Conservation (phyloP, 306 rosid genomes). For the Vicia sativa region DNA sequence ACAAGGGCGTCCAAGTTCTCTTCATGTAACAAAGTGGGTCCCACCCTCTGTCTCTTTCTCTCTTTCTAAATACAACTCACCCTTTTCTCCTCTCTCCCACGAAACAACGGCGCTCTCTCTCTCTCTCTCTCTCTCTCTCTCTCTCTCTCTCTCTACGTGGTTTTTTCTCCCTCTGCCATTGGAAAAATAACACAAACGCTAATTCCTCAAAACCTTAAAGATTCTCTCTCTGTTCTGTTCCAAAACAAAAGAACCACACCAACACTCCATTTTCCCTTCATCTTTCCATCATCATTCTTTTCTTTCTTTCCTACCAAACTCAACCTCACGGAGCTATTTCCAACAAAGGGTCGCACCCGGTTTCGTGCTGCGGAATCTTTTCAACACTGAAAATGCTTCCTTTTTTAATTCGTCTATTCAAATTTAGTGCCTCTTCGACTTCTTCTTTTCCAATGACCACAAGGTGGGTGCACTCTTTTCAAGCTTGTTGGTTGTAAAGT, state of each 20-base stretch:
- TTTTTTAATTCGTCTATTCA: constrained; percentile 30
- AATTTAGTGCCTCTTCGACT: constrained; percentile 36
- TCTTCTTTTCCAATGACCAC: constrained; percentile 42
- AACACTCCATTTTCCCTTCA: constrained; percentile 14
- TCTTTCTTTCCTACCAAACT: constrained; percentile 1
- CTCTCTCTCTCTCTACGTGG: constrained; percentile 33
- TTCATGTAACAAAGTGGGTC: constrained; percentile 79
- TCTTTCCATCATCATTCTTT: background rate
- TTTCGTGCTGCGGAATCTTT: constrained; percentile 37
- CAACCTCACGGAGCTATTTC: constrained; percentile 1
- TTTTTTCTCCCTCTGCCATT: background rate
- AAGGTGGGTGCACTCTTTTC: constrained; percentile 36
- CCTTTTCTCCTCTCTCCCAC: constrained; percentile 29
- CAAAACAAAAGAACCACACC: background rate
- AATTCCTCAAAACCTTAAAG: background rate
- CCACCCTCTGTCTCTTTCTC: constrained; percentile 13
- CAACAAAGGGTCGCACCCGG: constrained; percentile 19
- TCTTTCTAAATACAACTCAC: constrained; percentile 49
- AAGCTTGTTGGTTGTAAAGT: constrained; percentile 35
- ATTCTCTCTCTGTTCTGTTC: background rate
- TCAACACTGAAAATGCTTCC: constrained; percentile 5
- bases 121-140: constrained; percentile 21
- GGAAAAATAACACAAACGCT: background rate
- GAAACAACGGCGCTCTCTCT: constrained; percentile 71
- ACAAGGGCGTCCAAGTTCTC: constrained; percentile 95